Evolutionary conservation across 345 rosid genomes (phyloP).

Genomic region (Abelmoschus esculentus): DNA sequence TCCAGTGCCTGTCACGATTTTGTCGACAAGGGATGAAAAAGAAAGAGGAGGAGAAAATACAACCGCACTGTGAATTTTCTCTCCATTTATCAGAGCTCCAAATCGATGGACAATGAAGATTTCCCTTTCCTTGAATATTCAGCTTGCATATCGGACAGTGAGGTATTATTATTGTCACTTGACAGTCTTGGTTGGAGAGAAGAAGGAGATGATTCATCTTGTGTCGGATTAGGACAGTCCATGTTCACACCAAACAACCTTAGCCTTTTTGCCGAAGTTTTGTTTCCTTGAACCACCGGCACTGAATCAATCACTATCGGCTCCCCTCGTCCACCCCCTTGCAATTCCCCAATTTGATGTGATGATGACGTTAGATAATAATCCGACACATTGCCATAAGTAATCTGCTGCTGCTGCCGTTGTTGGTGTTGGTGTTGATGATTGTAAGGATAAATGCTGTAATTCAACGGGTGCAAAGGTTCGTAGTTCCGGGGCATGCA

Average conservation of each 20-base stretch:
- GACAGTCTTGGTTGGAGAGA: slow-evolving; percentile 8
- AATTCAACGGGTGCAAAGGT: slow-evolving; percentile 33
- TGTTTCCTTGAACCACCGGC: slow-evolving; percentile 24
- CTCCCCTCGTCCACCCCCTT: slow-evolving; percentile 14
- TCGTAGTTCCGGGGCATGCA: slow-evolving; percentile 19
- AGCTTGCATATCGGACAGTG: slow-evolving; percentile 11
- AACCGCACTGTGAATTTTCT: not conserved
- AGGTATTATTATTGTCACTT: not conserved
- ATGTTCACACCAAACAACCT: slow-evolving; percentile 63
- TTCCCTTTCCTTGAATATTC: slow-evolving; percentile 53
- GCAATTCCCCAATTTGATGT: slow-evolving; percentile 27
- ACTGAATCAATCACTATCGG: slow-evolving; percentile 49
- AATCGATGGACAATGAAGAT: slow-evolving; percentile 56
- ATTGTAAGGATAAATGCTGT: slow-evolving; percentile 24
- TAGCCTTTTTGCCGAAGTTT: slow-evolving; percentile 35
- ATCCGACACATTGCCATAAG: slow-evolving; percentile 29
- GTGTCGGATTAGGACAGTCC: slow-evolving; percentile 42
- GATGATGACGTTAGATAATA: slow-evolving; percentile 38
- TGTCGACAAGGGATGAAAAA: slow-evolving; percentile 13
- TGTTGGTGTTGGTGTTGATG: slow-evolving; percentile 15
- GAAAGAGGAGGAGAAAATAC: not conserved
- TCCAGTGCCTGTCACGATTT: slow-evolving; percentile 6
- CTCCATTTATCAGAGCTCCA: slow-evolving; percentile 39
- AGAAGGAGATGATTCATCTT: slow-evolving; percentile 19
- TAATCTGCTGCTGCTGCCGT: not conserved